Percentiles rank a stretch among this genome's conserved stretches.
These are phyloP conservation scores for Chytriomyces confervae DNA, from an alignment of 192 early-diverging fungal species.

Conservation along the genomic window DNA sequence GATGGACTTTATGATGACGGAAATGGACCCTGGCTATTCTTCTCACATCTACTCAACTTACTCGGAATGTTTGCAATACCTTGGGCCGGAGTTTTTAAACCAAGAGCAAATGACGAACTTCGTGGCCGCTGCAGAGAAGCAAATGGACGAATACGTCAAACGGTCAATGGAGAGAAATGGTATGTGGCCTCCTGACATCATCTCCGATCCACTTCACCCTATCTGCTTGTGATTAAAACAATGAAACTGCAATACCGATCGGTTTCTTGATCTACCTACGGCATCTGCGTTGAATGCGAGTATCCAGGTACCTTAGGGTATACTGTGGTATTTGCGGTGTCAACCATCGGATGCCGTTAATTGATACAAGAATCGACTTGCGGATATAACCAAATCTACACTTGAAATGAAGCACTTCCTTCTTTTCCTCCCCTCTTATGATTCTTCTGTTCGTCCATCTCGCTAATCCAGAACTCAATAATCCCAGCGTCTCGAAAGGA, in stretches of 20 bases:
- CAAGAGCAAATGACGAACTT: slow-evolving; percentile 74
- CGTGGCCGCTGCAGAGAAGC: slow-evolving; percentile 67
- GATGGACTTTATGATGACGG: slow-evolving; percentile 76
- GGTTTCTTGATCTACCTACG: neutral
- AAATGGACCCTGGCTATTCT: slow-evolving; percentile 82
- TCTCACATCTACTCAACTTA: slow-evolving; percentile 81
- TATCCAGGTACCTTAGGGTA: neutral
- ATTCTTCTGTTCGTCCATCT: neutral
- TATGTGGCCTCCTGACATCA: neutral
- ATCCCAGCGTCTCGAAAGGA: slow-evolving; percentile 65
- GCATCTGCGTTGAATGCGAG: slow-evolving; percentile 2
- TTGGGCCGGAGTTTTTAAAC: slow-evolving; percentile 70
- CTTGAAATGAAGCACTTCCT: slow-evolving; percentile 41
- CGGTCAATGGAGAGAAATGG: slow-evolving; percentile 32
- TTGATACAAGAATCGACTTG: slow-evolving; percentile 6
- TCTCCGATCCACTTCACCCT: neutral
- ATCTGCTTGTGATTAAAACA: slow-evolving; percentile 27
- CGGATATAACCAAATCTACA: slow-evolving; percentile 38
- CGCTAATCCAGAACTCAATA: neutral
- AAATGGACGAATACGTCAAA: slow-evolving; percentile 78
- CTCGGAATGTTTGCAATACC: slow-evolving; percentile 35
- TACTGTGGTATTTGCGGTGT: slow-evolving; percentile 28
- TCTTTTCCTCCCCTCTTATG: neutral
- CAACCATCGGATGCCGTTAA: slow-evolving; percentile 3
- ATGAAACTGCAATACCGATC: slow-evolving; percentile 40